These are phyloP conservation scores for Azolla pinnata DNA, from an alignment of 75 land plant genomes.

Conservation along the genomic window DNA sequence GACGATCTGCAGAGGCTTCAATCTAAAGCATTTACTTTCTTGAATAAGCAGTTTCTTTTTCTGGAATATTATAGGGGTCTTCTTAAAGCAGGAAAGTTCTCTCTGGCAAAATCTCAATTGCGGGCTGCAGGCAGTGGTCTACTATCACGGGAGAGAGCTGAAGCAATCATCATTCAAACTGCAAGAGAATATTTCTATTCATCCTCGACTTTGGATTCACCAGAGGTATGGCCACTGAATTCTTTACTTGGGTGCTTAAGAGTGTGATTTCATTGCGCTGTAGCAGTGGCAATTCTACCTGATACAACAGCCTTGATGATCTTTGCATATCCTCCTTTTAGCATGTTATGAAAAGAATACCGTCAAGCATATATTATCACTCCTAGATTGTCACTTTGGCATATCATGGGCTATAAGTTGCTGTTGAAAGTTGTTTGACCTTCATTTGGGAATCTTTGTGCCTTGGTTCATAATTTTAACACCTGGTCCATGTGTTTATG, in stretches of 20 bases:
- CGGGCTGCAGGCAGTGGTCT: conserved; percentile 42
- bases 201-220: conserved; percentile 69
- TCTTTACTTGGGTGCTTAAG: too few relatives aligned
- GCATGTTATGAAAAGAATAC: too few relatives aligned
- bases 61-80: conserved; percentile 78
- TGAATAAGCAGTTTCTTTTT: conserved; percentile 69
- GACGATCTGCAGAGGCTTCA: conserved; percentile 60
- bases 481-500: too few relatives aligned
- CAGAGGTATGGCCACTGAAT: conserved; percentile 43
- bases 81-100: conserved; percentile 84
- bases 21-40: conserved; percentile 85
- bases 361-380: too few relatives aligned
- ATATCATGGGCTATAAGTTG: too few relatives aligned
- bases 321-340: too few relatives aligned
- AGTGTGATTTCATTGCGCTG: too few relatives aligned
- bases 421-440: too few relatives aligned
- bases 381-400: too few relatives aligned
- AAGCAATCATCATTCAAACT: conserved; percentile 75
- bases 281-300: too few relatives aligned
- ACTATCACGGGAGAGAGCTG: conserved; percentile 61
- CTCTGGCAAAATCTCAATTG: conserved; percentile 75
- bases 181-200: conserved; percentile 93
- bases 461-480: neutral
- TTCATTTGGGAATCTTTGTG: neutral
- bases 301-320: too few relatives aligned